phyloP scores from a whole-genome alignment of 768 basidiomycete genomes.

The Epithele typhae region DNA sequence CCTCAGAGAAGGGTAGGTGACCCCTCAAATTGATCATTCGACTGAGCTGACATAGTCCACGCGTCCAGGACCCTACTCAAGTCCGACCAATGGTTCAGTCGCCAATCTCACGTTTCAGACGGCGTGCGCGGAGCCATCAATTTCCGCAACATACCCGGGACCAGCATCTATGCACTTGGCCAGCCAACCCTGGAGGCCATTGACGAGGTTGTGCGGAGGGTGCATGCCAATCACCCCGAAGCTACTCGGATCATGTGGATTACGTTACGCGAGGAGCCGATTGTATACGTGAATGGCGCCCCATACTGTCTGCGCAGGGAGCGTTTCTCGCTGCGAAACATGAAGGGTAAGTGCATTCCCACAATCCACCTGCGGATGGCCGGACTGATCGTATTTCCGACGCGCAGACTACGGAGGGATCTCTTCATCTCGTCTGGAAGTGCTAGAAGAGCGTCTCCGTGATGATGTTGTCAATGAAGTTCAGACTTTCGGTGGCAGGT shows the following conservation, averaged over 20 bases:
- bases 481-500: slow-evolving; percentile 80
- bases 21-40: not conserved
- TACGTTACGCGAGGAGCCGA: slow-evolving; percentile 87
- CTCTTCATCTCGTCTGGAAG: slow-evolving; percentile 82
- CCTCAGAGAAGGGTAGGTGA: slow-evolving; percentile 73
- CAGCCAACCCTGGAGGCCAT: slow-evolving; percentile 91
- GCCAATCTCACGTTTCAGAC: slow-evolving; percentile 59
- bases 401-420: slow-evolving; percentile 95
- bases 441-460: slow-evolving; percentile 84
- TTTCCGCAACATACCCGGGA: slow-evolving; percentile 79
- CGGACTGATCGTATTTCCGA: not conserved
- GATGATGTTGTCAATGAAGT: slow-evolving; percentile 87
- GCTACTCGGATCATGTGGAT: slow-evolving; percentile 80
- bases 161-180: slow-evolving; percentile 86
- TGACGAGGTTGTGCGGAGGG: slow-evolving; percentile 64
- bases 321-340: slow-evolving; percentile 83
- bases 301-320: slow-evolving; percentile 89
- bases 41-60: not conserved
- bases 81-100: slow-evolving; percentile 86
- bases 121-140: slow-evolving; percentile 92
- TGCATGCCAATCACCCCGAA: slow-evolving; percentile 57
- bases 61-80: slow-evolving; percentile 72
- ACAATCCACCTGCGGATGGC: not conserved
- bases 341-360: slow-evolving; percentile 61
- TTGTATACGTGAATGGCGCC: slow-evolving; percentile 88